Base-by-base conservation (phyloP, 257 asterid genomes). In the Salvia rosmarinus region DNA sequence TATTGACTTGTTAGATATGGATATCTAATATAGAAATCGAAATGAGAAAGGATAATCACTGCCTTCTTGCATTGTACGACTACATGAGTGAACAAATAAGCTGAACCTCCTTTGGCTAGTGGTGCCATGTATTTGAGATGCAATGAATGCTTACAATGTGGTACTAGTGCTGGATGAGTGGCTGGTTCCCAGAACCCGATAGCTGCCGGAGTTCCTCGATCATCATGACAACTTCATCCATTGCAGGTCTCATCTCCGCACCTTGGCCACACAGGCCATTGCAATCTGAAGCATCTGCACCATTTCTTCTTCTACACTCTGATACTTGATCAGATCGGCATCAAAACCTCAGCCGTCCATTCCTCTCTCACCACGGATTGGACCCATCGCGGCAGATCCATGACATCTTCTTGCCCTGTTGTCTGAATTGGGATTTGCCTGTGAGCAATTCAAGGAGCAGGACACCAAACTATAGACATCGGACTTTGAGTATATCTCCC, bases 301-400 rank as follows among this genome's bases (percentile, higher is more conserved):
- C 96, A 89, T 85, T 73, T 87, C 88, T 14, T 82, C 93, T 82
- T 89, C 93, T 0, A 77, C 68, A 68, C 82, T 85, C 23, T 46
- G 81, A 52, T 71, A 74, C 80, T 77, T 83, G 25, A 83, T 70
- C 66, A 89, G 81, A 50, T 80, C 81, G 35, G 81, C 70, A 34
- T 89, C 96, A 89, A 89, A 39, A 89, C 89, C 86, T 86, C 96
- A 6, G 96, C 89, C 25, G 96, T 89, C 92, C 96, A 89, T 69
- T 89, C 90, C 80, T 86, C 92, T 79, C 87, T 79, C 56, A 86
- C 90, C 17, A 89, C 85, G 14, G 92, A 89, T 42, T 86, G 92
- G 43, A 89, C 92, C 96, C 96, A 89, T 19, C 78, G 51, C 1
- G 96, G 92, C 37, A 86, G 77, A 75, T 89, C 96, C 3, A 77